These are phyloP conservation scores for Thecaphora frezii DNA, from an alignment of 1,284 basidiomycete species.

Conservation along the genomic window DNA sequence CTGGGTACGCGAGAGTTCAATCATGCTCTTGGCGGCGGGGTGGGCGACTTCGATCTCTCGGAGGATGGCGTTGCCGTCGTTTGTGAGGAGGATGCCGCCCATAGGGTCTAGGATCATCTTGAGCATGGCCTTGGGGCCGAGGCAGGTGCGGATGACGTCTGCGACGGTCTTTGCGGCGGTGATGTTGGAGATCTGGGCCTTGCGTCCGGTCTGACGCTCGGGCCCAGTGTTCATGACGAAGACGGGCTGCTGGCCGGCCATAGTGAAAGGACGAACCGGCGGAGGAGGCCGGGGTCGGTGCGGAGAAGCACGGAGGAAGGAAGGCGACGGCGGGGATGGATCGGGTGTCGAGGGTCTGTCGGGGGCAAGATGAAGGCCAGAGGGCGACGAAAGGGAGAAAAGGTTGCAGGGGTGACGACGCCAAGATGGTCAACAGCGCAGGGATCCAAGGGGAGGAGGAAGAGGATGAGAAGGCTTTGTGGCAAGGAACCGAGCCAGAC, in stretches of 20 bases:
- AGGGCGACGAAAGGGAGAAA: too few relatives aligned
- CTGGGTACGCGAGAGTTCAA: conserved; percentile 97
- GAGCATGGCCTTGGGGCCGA: conserved; percentile 77
- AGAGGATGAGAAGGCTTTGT: too few relatives aligned
- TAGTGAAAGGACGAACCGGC: too few relatives aligned
- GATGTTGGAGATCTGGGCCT: conserved; percentile 89
- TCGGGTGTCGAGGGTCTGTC: too few relatives aligned
- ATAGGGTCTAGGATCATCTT: conserved; percentile 94
- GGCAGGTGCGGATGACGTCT: conserved; percentile 93
- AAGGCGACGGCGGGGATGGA: too few relatives aligned
- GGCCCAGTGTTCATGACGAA: conserved; percentile 73
- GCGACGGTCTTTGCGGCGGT: conserved; percentile 93
- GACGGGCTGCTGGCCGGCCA: conserved; percentile 57
- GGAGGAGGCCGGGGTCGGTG: too few relatives aligned
- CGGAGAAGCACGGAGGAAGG: too few relatives aligned
- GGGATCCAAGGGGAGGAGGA: too few relatives aligned
- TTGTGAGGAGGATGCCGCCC: conserved; percentile 98
- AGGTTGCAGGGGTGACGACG: too few relatives aligned
- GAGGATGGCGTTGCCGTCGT: conserved; percentile 97
- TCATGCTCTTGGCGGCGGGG: conserved; percentile 90
- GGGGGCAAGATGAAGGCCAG: too few relatives aligned
- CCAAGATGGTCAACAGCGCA: too few relatives aligned
- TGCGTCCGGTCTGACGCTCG: conserved; percentile 88
- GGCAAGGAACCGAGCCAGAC: too few relatives aligned
- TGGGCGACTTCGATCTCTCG: conserved; percentile 86